phyloP scores from a whole-genome alignment of 2,329 filamentous ascomycete genomes.

The Seiridium cupressi region DNA sequence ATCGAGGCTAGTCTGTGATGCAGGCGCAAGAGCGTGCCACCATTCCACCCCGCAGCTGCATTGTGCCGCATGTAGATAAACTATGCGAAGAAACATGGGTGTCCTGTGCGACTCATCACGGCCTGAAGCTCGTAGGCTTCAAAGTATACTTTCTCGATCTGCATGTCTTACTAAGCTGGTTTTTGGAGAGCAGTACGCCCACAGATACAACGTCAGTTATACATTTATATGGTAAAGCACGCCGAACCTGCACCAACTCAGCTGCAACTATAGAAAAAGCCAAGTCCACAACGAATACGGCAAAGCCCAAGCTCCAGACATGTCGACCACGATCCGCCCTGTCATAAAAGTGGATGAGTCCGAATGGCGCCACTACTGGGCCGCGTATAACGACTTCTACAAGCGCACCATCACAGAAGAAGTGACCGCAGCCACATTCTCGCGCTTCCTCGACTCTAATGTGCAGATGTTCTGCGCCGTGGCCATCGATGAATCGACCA shows the following conservation, averaged over 20 bases:
- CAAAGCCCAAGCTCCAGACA: background rate
- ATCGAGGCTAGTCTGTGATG: no score
- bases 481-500: background rate
- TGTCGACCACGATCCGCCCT: background rate
- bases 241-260: background rate
- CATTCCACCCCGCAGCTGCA: no score
- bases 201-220: no score
- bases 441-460: background rate
- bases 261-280: background rate
- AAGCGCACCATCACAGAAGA: background rate
- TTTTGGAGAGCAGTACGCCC: no score
- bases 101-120: no score
- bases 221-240: background rate
- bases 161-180: no score
- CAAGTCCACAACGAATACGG: background rate
- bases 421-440: background rate
- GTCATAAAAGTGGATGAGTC: slow-evolving; percentile 1
- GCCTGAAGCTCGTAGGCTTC: no score
- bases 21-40: no score
- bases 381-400: background rate
- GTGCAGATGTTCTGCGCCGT: background rate
- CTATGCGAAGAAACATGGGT: no score
- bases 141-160: no score
- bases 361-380: slow-evolving; percentile 1
- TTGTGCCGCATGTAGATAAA: no score